These are phyloP conservation scores for Paramecium octaurelia DNA, from an alignment of 73 alveolate genomes.

Conservation along the genomic window DNA sequence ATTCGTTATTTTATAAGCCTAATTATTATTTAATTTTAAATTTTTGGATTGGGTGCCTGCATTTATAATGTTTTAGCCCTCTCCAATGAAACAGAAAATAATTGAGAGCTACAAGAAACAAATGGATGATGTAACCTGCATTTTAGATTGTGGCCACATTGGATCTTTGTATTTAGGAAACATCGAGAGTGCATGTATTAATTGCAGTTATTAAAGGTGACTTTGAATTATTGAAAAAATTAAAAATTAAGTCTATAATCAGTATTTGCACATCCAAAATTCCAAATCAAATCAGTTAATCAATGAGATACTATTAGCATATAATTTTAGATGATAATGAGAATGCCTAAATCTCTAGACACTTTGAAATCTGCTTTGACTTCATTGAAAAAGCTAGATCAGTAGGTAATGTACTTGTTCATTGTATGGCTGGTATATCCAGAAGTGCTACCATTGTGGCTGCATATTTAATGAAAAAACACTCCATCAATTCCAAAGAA, in stretches of 20 bases:
- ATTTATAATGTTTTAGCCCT: neutral
- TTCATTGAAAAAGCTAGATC: neutral
- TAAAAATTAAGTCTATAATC: neutral
- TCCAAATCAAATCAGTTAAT: neutral
- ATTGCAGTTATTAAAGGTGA: neutral
- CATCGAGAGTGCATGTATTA: neutral
- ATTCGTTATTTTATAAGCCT: neutral
- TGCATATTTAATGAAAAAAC: slow-evolving; percentile 73
- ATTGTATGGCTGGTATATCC: slow-evolving; percentile 78
- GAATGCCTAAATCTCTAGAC: neutral
- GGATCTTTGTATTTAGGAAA: slow-evolving; percentile 16
- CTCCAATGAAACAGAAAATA: neutral
- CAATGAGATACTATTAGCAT: neutral
- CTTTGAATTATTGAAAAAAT: neutral
- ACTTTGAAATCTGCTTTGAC: neutral
- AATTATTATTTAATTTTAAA: neutral
- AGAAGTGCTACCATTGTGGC: slow-evolving; percentile 74
- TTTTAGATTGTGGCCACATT: neutral
- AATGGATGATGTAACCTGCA: slow-evolving; percentile 13
- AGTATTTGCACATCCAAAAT: slow-evolving; percentile 1
- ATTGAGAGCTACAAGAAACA: neutral
- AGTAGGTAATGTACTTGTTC: slow-evolving; percentile 67
- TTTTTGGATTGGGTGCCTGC: neutral
- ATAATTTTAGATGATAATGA: neutral
- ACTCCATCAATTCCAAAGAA: slow-evolving; percentile 54